Evolutionary conservation across 2,329 filamentous ascomycete genomes (phyloP).

Genomic region (Monilinia laxa): DNA sequence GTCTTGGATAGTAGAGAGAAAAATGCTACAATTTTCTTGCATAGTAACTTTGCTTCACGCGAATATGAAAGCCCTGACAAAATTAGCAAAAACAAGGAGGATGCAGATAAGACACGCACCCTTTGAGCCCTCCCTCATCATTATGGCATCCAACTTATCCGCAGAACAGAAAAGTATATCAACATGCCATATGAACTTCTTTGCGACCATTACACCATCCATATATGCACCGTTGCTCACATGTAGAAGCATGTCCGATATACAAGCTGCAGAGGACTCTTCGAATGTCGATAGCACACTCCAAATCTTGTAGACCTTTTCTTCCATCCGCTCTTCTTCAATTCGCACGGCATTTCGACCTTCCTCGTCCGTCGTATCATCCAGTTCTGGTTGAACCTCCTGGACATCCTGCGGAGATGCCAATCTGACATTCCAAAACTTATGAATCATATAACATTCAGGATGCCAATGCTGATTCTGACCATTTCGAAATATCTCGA

Average conservation of each 20-base stretch:
- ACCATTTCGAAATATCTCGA: slow-evolving; percentile 96
- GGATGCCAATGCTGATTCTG: slow-evolving; percentile 99
- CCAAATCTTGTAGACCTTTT: slow-evolving; percentile 98
- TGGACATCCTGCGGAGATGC: slow-evolving; percentile 46
- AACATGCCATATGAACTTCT: slow-evolving; percentile 94
- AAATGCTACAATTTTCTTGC: slow-evolving; percentile 98
- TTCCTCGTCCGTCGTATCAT: slow-evolving; percentile 61
- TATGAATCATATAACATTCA: slow-evolving; percentile 99
- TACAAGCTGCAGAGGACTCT: slow-evolving; percentile 95
- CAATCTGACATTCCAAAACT: slow-evolving; percentile 97
- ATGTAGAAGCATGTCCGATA: slow-evolving; percentile 97
- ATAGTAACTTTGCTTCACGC: slow-evolving; percentile 96
- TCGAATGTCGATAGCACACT: slow-evolving; percentile 96
- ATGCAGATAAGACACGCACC: slow-evolving; percentile 52
- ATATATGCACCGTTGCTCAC: slow-evolving; percentile 97
- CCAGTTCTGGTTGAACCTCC: slow-evolving; percentile 43
- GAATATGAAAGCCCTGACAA: slow-evolving; percentile 77
- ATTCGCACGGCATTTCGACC: slow-evolving; percentile 74
- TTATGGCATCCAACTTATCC: slow-evolving; percentile 76
- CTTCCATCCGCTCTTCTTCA: slow-evolving; percentile 92
- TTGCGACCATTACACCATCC: slow-evolving; percentile 90
- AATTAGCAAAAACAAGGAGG: slow-evolving; percentile 22
- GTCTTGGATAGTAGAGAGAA: slow-evolving; percentile 94
- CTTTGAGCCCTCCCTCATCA: slow-evolving; percentile 70
- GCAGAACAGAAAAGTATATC: slow-evolving; percentile 88